Evolutionary conservation across 2,329 filamentous ascomycete species (phyloP), one percentile per base, ranked within the genome.

Genomic region (Nakataea oryzae): DNA sequence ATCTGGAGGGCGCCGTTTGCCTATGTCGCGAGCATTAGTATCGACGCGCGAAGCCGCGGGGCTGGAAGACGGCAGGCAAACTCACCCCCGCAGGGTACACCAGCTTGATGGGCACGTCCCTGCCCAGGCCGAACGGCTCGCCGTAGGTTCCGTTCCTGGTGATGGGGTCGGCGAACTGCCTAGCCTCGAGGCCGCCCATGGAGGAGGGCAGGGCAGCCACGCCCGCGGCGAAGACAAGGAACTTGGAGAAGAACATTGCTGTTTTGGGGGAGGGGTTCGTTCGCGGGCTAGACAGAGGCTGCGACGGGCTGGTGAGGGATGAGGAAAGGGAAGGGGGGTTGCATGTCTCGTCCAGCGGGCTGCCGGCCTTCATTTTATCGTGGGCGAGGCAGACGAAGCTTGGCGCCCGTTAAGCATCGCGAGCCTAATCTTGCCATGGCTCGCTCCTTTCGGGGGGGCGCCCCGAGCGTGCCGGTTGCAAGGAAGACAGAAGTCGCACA

Each of bases 1-100:
- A 58, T 57, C 24, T 60, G 26, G 30, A 62, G 50, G 58, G 61
- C 61, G n/a, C 30, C 50, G 57, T 59, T 58, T n/a, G 50, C 3
- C 58, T 55, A 24, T 55, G 41, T 56, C 29, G 28, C 17, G 27
- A 29, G 58, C 26, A 34, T 26, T 11, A 29, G 26, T 41, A 6
- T 54, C 34, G 29, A 34, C 21, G n/a, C 3, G 4, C 12, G n/a
- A 58, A 13, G 21, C 11, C 17, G 8, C 3, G 9, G 4, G 24
- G 5, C 24, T 47, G 57, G 28, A 24, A 4, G 30, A 26, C 13
- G 9, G 21, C 9, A 13, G 17, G 14, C n/a, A 4, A 34, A 27
- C 58, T 59, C 26, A 54, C 58, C 13, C 58, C 58, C 14, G 58
- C 26, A 17, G 58, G 58, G 21, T 59, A 59, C 1, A 59, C 11